phyloP scores from a whole-genome alignment of 257 asterid genomes.

The Jaltomata sinuosa region DNA sequence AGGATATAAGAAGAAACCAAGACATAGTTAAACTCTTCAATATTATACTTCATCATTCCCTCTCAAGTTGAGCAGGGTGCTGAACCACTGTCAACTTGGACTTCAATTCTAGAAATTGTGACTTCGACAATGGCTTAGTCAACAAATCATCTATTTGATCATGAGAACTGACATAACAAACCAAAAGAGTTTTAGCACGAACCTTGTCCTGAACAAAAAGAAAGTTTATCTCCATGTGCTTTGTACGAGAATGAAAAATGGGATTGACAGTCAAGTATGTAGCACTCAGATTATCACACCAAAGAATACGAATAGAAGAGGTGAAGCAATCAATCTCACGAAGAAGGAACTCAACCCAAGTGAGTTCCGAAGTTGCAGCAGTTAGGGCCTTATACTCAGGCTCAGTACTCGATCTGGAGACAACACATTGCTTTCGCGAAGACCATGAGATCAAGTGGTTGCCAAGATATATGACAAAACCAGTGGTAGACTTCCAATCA shows the following conservation, averaged over 20 bases:
- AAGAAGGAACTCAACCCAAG: neutral
- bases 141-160: too few species aligned
- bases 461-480: neutral
- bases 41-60: neutral
- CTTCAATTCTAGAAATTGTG: too few species aligned
- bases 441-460: neutral
- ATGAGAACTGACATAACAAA: too few species aligned
- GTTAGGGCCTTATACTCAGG: neutral
- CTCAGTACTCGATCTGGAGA: neutral
- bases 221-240: too few species aligned
- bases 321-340: neutral
- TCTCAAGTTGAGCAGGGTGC: neutral
- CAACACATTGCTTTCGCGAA: neutral
- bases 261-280: neutral
- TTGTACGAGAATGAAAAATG: too few species aligned
- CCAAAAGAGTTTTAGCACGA: too few species aligned
- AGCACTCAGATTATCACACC: neutral
- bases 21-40: too few species aligned
- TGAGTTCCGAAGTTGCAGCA: neutral
- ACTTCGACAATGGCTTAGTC: too few species aligned
- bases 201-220: too few species aligned
- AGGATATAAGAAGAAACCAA: too few species aligned
- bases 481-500: neutral
- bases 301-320: neutral
- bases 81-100: neutral